phyloP scores from a whole-genome alignment of 768 basidiomycete species.

The Phaffia tasmanica region DNA sequence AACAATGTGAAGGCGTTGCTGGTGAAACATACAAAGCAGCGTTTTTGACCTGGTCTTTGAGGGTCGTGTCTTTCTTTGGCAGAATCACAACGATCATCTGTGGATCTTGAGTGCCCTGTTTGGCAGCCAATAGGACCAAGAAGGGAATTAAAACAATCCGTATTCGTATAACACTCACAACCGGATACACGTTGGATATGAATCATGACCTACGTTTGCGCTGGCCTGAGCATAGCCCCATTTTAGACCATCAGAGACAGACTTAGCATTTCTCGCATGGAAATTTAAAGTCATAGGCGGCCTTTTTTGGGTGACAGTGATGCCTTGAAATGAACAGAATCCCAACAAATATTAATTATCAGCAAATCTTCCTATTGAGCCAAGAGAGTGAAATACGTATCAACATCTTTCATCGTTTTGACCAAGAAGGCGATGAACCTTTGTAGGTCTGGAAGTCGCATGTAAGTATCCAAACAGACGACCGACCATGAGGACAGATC shows the following conservation, averaged over 20 bases:
- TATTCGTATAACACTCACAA: no score
- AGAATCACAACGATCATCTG: conserved; percentile 21
- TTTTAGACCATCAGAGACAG: conserved; percentile 37
- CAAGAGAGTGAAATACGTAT: conserved; percentile 9
- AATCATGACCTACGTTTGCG: conserved; percentile 18
- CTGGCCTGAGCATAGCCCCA: conserved; percentile 28
- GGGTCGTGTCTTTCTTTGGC: conserved; percentile 1
- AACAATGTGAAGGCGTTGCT: no score
- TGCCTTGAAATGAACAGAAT: conserved; percentile 7
- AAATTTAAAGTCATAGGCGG: conserved; percentile 36
- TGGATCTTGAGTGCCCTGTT: background rate
- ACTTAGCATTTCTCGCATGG: conserved; percentile 35
- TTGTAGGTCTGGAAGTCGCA: conserved; percentile 30
- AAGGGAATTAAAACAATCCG: no score
- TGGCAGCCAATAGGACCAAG: no score
- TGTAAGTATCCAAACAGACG: conserved; percentile 33
- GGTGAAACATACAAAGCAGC: conserved; percentile 1
- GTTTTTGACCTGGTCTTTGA: conserved; percentile 20
- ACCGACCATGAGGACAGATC: conserved; percentile 33
- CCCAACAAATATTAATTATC: conserved; percentile 29
- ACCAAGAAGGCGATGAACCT: conserved; percentile 15
- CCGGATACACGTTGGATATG: conserved; percentile 15
- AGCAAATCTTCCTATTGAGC: conserved; percentile 29
- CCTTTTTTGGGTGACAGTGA: conserved; percentile 25
- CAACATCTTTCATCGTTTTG: background rate